Evolutionary conservation across 805 yeast species (phyloP).

Genomic region (Clavispora carvajalis): DNA sequence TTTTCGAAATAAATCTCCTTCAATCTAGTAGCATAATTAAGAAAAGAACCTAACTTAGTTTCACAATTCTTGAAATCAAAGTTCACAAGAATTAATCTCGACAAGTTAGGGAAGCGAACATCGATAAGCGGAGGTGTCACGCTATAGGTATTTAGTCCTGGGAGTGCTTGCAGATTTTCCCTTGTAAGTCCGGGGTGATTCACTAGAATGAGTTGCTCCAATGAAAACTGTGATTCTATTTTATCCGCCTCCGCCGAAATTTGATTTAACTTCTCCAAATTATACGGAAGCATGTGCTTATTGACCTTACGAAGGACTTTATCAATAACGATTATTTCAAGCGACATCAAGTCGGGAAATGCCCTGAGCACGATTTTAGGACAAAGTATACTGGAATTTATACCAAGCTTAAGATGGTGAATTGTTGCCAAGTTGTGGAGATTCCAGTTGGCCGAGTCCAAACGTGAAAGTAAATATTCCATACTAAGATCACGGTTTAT

Average conservation of each 20-base stretch:
- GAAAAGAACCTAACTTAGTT: slow-evolving; percentile 24
- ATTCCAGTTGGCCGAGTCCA: slow-evolving; percentile 25
- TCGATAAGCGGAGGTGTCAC: slow-evolving; percentile 23
- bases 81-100: slow-evolving; percentile 24
- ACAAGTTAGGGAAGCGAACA: slow-evolving; percentile 19
- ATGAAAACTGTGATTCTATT: not conserved
- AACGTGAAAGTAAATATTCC: slow-evolving; percentile 19
- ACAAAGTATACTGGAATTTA: slow-evolving; percentile 19
- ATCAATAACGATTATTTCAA: slow-evolving; percentile 20
- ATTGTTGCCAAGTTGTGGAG: slow-evolving; percentile 18
- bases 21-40: slow-evolving; percentile 15
- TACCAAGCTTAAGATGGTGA: slow-evolving; percentile 21
- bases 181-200: slow-evolving; percentile 24
- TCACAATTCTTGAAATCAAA: slow-evolving; percentile 25
- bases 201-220: slow-evolving; percentile 20
- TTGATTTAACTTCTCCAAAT: slow-evolving; percentile 8
- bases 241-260: not conserved
- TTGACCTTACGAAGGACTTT: slow-evolving; percentile 14
- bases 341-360: slow-evolving; percentile 18
- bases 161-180: slow-evolving; percentile 5
- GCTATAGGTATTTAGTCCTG: slow-evolving; percentile 15
- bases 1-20: slow-evolving; percentile 27
- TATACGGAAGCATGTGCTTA: slow-evolving; percentile 15
- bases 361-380: slow-evolving; percentile 18
- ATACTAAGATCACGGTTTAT: slow-evolving; percentile 21